A percentile compares a stretch with the other conserved stretches of the same genome.
phyloP scores from a whole-genome alignment of 306 rosid species.

The Prunus padus region DNA sequence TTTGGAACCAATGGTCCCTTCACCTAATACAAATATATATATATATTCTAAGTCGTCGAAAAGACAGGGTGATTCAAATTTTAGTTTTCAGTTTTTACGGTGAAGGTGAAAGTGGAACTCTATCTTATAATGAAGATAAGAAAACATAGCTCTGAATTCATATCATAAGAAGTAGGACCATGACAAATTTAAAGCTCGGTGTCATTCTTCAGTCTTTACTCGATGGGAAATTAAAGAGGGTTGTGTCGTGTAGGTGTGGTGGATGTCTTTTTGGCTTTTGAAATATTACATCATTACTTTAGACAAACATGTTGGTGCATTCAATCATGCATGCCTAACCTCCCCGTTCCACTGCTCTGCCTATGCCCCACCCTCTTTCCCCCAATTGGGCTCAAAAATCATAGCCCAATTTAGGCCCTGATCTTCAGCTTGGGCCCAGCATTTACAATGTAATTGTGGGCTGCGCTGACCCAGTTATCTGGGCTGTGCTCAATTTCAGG shows the following conservation, averaged over 20 bases:
- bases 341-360: background rate
- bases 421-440: background rate
- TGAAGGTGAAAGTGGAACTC: no score
- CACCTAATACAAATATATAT: background rate
- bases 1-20: background rate
- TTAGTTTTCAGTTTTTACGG: background rate
- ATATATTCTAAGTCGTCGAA: background rate
- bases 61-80: background rate
- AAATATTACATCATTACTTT: conserved; percentile 21
- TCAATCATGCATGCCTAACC: conserved; percentile 41
- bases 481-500: background rate
- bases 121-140: no score
- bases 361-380: conserved; percentile 21
- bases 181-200: conserved; percentile 21
- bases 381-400: background rate
- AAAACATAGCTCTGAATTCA: background rate
- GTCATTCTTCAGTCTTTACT: conserved; percentile 12
- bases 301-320: conserved; percentile 51
- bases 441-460: background rate
- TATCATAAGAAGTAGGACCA: conserved; percentile 5
- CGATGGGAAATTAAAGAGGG: conserved; percentile 32
- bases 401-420: background rate
- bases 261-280: conserved; percentile 38
- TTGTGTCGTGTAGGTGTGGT: conserved; percentile 12
- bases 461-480: background rate